Conservation (phyloP, 495 filamentous ascomycete species). For the Trichoderma gamsii region DNA sequence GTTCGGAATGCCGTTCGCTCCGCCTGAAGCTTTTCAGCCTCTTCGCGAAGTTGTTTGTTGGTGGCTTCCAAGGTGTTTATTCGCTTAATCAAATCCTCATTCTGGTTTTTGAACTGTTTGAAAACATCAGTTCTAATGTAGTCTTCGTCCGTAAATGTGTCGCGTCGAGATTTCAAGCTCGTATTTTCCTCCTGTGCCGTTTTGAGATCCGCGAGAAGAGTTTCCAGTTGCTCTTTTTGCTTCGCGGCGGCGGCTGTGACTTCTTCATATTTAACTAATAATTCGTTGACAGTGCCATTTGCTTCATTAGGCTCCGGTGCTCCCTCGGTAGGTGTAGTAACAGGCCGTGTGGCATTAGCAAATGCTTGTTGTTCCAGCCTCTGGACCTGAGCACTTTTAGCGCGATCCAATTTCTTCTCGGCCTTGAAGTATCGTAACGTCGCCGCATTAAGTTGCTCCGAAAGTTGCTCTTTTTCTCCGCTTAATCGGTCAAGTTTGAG, state of each 20-base stretch:
- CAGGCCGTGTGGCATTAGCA: slow-evolving; percentile 49
- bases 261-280: slow-evolving; percentile 57
- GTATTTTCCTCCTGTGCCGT: slow-evolving; percentile 73
- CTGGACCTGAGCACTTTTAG: slow-evolving; percentile 78
- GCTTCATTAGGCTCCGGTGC: slow-evolving; percentile 49
- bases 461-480: slow-evolving; percentile 74
- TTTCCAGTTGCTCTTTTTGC: slow-evolving; percentile 80
- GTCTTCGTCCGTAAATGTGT: slow-evolving; percentile 81
- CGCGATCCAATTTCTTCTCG: slow-evolving; percentile 86
- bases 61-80: slow-evolving; percentile 88
- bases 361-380: slow-evolving; percentile 89
- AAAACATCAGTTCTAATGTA: slow-evolving; percentile 88
- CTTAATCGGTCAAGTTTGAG: slow-evolving; percentile 69
- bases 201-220: slow-evolving; percentile 72
- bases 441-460: slow-evolving; percentile 75
- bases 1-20: slow-evolving; percentile 78
- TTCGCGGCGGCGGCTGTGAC: slow-evolving; percentile 66
- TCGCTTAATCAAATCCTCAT: slow-evolving; percentile 85
- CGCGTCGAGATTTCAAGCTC: slow-evolving; percentile 46
- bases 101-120: slow-evolving; percentile 80
- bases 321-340: slow-evolving; percentile 47
- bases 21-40: slow-evolving; percentile 73
- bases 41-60: slow-evolving; percentile 77
- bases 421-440: slow-evolving; percentile 88
- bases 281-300: slow-evolving; percentile 53